A percentile compares a stretch with the other conserved stretches of the same genome.
These are phyloP conservation scores for Gigaspora rosea DNA, from an alignment of 192 early-diverging fungal species.

Conservation along the genomic window DNA sequence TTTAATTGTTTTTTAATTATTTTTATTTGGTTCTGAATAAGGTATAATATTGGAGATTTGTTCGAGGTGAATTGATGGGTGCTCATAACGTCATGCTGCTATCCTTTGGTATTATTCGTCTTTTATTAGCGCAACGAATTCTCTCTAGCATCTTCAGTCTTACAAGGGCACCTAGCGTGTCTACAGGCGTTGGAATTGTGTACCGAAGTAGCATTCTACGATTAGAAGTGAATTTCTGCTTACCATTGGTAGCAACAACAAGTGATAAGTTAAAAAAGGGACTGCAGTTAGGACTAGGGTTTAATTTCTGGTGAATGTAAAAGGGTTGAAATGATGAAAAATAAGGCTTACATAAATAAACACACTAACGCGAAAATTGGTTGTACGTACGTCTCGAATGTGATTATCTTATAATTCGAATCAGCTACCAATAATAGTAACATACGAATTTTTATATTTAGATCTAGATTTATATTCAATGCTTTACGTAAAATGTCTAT, in stretches of 20 bases:
- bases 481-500: no score
- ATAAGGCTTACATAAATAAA: no score
- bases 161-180: constrained; percentile 64
- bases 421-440: no score
- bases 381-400: no score
- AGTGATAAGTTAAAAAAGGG: constrained; percentile 74
- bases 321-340: background rate
- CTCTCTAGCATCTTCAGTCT: constrained; percentile 46
- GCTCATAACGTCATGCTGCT: background rate
- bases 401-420: no score
- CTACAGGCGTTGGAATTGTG: constrained; percentile 82
- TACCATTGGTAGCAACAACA: constrained; percentile 69
- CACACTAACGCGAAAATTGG: no score
- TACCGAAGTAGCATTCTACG: constrained; percentile 84
- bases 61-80: background rate
- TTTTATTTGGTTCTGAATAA: background rate
- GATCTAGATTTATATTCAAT: no score
- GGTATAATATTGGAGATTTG: background rate
- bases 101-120: background rate
- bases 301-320: constrained; percentile 70
- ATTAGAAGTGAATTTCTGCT: constrained; percentile 88
- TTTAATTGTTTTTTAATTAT: no score
- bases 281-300: constrained; percentile 83
- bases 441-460: no score
- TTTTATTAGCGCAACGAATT: constrained; percentile 24